Base-by-base conservation (phyloP, 1,139 yeast species). In the Geotrichum siamense region DNA sequence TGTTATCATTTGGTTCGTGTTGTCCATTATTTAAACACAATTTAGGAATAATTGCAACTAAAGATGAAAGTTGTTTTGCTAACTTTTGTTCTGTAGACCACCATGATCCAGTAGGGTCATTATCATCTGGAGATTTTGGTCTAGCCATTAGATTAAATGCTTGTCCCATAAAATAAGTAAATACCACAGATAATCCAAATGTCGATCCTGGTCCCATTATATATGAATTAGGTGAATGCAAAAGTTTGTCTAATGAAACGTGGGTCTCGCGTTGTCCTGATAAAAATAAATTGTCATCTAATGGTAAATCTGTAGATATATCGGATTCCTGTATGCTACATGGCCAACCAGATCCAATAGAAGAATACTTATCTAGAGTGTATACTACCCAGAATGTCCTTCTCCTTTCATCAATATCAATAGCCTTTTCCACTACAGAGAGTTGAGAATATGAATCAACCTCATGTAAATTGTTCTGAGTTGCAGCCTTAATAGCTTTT, bases 291-390 rank as follows among this genome's bases (percentile, higher is more conserved):
- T 5, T 5, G 41, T 60, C 64, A 37, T 53, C 54, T 28, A 56
- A 25, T 1, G 64, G 63, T 23, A 61, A 33, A 16, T 52, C 49
- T 3, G 61, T 53, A 22, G 40, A 38, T 13, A 61, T 52, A 25
- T 53, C 57, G 10, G 44, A 44, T 21, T 48, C 52, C 20, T 52
- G 47, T n/a, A 56, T 29, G 12, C 48, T 31, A 20, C 48, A 41
- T 2, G 64, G 63, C 58, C 63, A 55, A 16, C 60, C 55, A 4
- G 62, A 55, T 8, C 58, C 63, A 1, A 54, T 45, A 15, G 59
- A 48, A 5, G 60, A 56, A 13, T 55, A 49, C 19, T 57, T 49
- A 30, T 61, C 65, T 28, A 53, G 44, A 19, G 51, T 15, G 34
- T 55, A 48, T 5, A 54, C 53, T 21, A 48, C 43, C 65, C 65